Base-by-base conservation (phyloP, 2,329 filamentous ascomycete species). In the Microsporum audouinii region DNA sequence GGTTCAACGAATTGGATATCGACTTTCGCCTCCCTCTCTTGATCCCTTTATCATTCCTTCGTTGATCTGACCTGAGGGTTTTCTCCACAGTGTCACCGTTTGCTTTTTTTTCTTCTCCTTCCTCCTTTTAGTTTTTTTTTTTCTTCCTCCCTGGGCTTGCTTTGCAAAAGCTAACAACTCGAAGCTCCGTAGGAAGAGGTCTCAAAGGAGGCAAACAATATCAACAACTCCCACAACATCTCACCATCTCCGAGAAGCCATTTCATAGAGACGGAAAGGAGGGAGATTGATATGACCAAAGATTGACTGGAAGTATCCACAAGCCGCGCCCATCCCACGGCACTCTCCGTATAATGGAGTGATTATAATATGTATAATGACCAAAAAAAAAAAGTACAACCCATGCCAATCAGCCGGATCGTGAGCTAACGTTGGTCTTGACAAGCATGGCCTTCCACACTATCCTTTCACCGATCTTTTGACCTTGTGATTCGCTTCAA, bases 401-500 rank as follows among this genome's bases (percentile, higher is more conserved):
- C 49, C 29, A 53, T 53, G 49, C 49, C 29, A 53, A 53, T 53
- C 49, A 53, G 29, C 49, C 49, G 49, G 49, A 33, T 53, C 49
- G 29, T 53, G 29, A 53, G 49, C 49, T 53, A 53, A 53, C 27
- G 29, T 33, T 53, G 49, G 49, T 17, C 49, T 34, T 53, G 49
- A 53, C 49, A 53, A 53, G 49, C 49, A 53, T 53, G 27, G 49
- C 49, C 49, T 34, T 53, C 49, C 49, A 31, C 27, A n/a, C 27
- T 34, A 23, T 53, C 31, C 23, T 53, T 31, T 53, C 49, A 53
- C 49, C 49, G 49, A 53, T 53, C 27, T 34, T 53, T 53, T 53
- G 49, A 27, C 49, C 49, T 53, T 53, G 49, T 53, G 49, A 53
- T 53, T 53, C 49, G 49, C 49, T 53, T 53, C 49, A 53, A 53